Conservation (phyloP, 2,329 filamentous ascomycete species). For the Fulvia fulva region DNA sequence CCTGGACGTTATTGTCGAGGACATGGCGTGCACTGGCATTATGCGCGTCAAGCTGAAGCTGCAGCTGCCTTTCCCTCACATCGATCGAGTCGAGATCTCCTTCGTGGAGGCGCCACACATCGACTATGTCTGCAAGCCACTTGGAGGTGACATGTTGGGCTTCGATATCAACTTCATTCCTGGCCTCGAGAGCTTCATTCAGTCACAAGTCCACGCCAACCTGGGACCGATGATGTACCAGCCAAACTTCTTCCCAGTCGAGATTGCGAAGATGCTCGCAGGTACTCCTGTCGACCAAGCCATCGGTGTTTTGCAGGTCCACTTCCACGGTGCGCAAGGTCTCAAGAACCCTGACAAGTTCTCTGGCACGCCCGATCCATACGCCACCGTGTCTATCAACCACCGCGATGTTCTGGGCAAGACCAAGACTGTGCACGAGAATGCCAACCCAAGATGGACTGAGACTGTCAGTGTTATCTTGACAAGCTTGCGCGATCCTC, state of each 20-base stretch:
- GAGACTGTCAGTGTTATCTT: conserved; percentile 95
- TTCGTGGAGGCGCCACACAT: conserved; percentile 86
- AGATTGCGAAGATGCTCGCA: conserved; percentile 96
- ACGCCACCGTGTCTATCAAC: conserved; percentile 80
- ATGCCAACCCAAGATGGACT: conserved; percentile 85
- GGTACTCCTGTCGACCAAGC: conserved; percentile 93
- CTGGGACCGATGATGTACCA: conserved; percentile 96
- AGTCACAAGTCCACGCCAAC: conserved; percentile 92
- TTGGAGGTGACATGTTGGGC: conserved; percentile 90
- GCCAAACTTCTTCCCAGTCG: conserved; percentile 96
- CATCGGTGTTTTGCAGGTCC: conserved; percentile 87
- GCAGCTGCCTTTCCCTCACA: conserved; percentile 90
- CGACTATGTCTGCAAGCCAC: conserved; percentile 96
- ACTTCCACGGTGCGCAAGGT: conserved; percentile 83
- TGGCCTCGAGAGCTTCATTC: conserved; percentile 86
- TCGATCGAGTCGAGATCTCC: conserved; percentile 91
- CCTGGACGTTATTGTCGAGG: conserved; percentile 93
- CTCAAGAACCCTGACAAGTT: conserved; percentile 96
- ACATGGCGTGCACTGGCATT: conserved; percentile 91
- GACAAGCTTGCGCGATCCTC: conserved; percentile 80
- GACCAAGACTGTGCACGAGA: conserved; percentile 85
- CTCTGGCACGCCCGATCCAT: conserved; percentile 85
- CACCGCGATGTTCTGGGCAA: conserved; percentile 74
- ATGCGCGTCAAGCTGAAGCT: conserved; percentile 98
- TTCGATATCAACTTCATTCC: conserved; percentile 99